Evolutionary conservation across 306 rosid genomes (phyloP), one percentile per base, ranked within the genome.

Genomic region (Vigna nakashimae): DNA sequence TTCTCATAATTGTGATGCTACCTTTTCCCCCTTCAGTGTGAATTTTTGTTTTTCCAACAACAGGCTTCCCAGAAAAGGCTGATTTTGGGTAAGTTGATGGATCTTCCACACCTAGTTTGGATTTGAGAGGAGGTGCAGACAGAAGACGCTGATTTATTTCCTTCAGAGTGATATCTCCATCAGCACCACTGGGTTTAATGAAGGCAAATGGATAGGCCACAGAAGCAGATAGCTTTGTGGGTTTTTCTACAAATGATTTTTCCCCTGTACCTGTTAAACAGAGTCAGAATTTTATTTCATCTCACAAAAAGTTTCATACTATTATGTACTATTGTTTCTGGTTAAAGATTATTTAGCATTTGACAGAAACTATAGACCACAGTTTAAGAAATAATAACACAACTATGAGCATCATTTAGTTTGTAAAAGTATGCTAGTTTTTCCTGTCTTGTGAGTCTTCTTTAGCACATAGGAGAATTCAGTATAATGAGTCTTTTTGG

Each of bases 1-100:
- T 92, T 82, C 98, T 89, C 97, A 92, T 89, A 76, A 94, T 94
- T 66, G 98, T 94, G 83, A 94, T 94, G 97, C 98, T 94, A 50
- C 98, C 98, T 82, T 89, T 94, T 71, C 98, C 97, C 13, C 98
- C 97, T 84, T 92, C 97, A 0, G 93, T 94, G 80, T 80, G 97
- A 40, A 94, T 92, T 77, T 90, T 94, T 6, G 93, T 94, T 81
- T 94, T 90, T 9, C 94, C 97, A 80, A 94, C 98, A 1, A 94
- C 97, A 1, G 98, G 97, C 85, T 94, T 94, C 70, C 98, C 98
- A 1, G 98, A 92, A 77, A 94, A 92, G 34, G 97, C 97, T 20
- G 98, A 94, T 80, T 88, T 94, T 34, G 94, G 98, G 77, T 75
- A 94, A 55, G 84, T 66, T 38, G 62, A 43, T 18, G 89, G 93